Conservation (phyloP, 306 rosid species). For the Senna siamea region DNA sequence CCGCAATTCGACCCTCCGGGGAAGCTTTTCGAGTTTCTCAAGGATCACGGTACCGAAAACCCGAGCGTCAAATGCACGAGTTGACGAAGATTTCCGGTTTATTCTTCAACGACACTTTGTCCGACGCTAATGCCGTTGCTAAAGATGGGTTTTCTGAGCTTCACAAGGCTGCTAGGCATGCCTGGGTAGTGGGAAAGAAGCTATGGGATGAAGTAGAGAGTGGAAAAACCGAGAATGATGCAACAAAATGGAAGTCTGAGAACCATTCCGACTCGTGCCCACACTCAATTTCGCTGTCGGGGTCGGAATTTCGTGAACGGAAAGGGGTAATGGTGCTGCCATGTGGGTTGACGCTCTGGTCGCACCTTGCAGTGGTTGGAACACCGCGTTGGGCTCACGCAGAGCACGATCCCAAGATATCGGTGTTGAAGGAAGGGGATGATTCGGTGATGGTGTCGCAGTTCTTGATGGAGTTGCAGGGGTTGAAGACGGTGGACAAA, state of each 20-base stretch:
- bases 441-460: slow-evolving; percentile 86
- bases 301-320: slow-evolving; percentile 53
- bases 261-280: slow-evolving; percentile 73
- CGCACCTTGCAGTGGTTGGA: slow-evolving; percentile 89
- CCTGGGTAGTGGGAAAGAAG: slow-evolving; percentile 71
- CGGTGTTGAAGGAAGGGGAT: slow-evolving; percentile 68
- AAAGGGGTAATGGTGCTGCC: slow-evolving; percentile 70
- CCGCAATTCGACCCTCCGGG: slow-evolving; percentile 36
- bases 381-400: slow-evolving; percentile 87
- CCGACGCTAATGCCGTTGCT: slow-evolving; percentile 41
- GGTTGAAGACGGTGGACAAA: slow-evolving; percentile 84
- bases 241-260: slow-evolving; percentile 35
- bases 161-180: slow-evolving; percentile 65
- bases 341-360: slow-evolving; percentile 88
- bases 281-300: slow-evolving; percentile 63
- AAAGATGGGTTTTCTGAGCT: slow-evolving; percentile 56
- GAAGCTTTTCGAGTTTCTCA: slow-evolving; percentile 44
- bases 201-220: slow-evolving; percentile 75
- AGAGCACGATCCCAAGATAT: slow-evolving; percentile 78
- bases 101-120: slow-evolving; percentile 55
- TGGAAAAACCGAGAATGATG: slow-evolving; percentile 40
- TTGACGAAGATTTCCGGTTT: slow-evolving; percentile 67
- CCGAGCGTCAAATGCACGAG: slow-evolving; percentile 49
- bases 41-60: slow-evolving; percentile 37
- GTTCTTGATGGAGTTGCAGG: slow-evolving; percentile 93